A percentile compares a stretch with the other conserved stretches of the same genome.
These are phyloP conservation scores for Ceriops tagal DNA, from an alignment of 345 rosid genomes.

Conservation along the genomic window DNA sequence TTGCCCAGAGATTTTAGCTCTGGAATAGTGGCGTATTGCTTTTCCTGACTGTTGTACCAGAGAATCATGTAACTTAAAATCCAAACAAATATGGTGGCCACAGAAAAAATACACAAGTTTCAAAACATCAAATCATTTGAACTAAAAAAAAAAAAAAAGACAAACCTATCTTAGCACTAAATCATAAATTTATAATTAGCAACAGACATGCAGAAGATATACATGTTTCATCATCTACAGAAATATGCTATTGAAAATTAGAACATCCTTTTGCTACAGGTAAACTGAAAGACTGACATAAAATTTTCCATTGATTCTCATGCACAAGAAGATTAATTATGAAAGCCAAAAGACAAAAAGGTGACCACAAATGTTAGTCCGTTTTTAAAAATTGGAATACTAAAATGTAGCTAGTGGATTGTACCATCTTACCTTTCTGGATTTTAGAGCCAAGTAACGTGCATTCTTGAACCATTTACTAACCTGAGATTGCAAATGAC, in stretches of 20 bases:
- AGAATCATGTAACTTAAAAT: background rate
- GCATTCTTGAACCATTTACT: slow-evolving; percentile 98
- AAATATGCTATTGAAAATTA: background rate
- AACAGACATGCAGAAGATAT: background rate
- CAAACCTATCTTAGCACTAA: background rate
- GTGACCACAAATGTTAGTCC: too few relatives aligned
- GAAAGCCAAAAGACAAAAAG: background rate
- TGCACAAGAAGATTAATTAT: background rate
- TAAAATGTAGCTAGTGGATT: background rate
- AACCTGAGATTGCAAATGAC: slow-evolving; percentile 53
- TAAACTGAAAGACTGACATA: too few relatives aligned
- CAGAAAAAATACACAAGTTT: background rate
- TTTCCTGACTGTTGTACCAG: slow-evolving; percentile 39
- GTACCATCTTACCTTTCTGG: slow-evolving; percentile 60
- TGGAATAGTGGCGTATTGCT: slow-evolving; percentile 30
- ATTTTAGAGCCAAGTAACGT: slow-evolving; percentile 71
- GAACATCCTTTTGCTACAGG: too few relatives aligned
- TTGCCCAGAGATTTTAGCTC: slow-evolving; percentile 28
- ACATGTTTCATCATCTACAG: background rate
- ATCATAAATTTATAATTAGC: background rate
- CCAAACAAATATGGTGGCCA: background rate
- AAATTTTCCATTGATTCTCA: too few relatives aligned
- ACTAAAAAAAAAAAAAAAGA: background rate
- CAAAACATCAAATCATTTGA: background rate
- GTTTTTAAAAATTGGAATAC: background rate